Percentiles rank a stretch among this genome's conserved stretches.
phyloP scores from a whole-genome alignment of 176 grass and related monocot genomes.

The Triticum dicoccoides region DNA sequence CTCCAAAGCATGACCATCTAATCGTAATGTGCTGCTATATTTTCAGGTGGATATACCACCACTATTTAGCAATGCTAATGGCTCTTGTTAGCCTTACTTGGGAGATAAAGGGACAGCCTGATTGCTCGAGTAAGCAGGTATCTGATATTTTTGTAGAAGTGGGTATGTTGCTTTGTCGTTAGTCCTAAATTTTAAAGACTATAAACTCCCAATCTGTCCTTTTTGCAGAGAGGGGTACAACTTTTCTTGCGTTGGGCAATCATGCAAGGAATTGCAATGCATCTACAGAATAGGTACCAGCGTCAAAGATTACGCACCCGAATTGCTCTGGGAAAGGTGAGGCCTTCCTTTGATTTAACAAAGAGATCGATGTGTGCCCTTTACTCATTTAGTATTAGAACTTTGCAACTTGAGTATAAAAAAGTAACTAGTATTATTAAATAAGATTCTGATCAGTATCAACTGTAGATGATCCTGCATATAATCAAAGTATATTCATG shows the following conservation, averaged over 20 bases:
- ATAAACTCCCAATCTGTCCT: neutral
- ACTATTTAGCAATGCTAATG: constrained; percentile 97
- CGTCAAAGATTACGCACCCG: constrained; percentile 96
- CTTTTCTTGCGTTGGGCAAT: constrained; percentile 93
- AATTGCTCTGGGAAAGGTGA: constrained; percentile 97
- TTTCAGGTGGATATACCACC: constrained; percentile 98
- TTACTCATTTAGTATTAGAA: neutral
- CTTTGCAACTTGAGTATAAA: neutral
- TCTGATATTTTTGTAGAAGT: neutral
- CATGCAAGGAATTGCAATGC: constrained; percentile 99
- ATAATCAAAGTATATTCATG: neutral
- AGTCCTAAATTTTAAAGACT: neutral
- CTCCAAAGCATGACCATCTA: neutral
- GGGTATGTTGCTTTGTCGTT: neutral
- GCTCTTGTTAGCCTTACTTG: constrained; percentile 97
- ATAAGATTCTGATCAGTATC: neutral
- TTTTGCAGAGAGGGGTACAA: constrained; percentile 79
- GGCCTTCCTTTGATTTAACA: neutral
- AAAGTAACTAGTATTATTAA: neutral
- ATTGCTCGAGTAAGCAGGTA: constrained; percentile 95
- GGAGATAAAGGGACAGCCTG: constrained; percentile 91
- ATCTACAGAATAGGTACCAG: constrained; percentile 98
- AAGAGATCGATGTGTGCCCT: neutral
- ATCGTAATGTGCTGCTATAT: constrained; percentile 2
- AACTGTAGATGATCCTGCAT: neutral